Percentiles rank a stretch among this genome's conserved stretches.
These are phyloP conservation scores for Podaxis carcinomalis DNA, from an alignment of 768 basidiomycete genomes.

Conservation along the genomic window DNA sequence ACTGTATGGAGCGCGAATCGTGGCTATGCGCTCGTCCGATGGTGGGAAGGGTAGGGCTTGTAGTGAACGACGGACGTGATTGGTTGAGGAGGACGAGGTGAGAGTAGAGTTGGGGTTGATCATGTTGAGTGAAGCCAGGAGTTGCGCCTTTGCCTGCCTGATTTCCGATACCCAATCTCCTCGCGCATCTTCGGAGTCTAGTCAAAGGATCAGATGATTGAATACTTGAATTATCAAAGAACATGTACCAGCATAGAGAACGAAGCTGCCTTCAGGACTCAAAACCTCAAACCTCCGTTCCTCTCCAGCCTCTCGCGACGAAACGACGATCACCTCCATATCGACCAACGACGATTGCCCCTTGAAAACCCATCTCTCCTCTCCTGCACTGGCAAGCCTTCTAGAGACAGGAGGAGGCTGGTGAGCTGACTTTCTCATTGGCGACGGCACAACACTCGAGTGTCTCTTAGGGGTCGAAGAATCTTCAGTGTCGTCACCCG, in stretches of 20 bases:
- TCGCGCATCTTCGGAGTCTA: conserved; percentile 52
- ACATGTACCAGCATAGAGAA: conserved; percentile 60
- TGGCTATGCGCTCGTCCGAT: conserved; percentile 39
- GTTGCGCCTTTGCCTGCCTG: conserved; percentile 62
- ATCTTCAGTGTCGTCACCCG: not conserved
- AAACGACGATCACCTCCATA: conserved; percentile 65
- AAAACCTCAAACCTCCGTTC: conserved; percentile 66
- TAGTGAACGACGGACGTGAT: conserved; percentile 68
- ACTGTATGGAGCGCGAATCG: conserved; percentile 20
- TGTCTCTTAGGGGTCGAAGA: conserved; percentile 12
- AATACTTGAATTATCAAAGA: not conserved
- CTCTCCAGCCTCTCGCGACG: conserved; percentile 30
- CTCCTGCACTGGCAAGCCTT: conserved; percentile 29
- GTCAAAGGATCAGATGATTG: not conserved
- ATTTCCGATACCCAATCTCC: conserved; percentile 67
- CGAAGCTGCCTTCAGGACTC: conserved; percentile 76
- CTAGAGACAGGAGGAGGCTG: conserved; percentile 27
- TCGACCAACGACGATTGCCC: conserved; percentile 70
- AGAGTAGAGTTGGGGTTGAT: conserved; percentile 79
- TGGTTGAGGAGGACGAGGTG: conserved; percentile 71
- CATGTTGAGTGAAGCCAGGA: conserved; percentile 66
- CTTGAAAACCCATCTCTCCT: conserved; percentile 73
- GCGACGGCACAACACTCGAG: conserved; percentile 17
- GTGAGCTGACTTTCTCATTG: conserved; percentile 12
- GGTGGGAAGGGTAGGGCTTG: conserved; percentile 72